Base-by-base conservation (phyloP, 2,329 filamentous ascomycete genomes). In the Arthrobotrys conoides region DNA sequence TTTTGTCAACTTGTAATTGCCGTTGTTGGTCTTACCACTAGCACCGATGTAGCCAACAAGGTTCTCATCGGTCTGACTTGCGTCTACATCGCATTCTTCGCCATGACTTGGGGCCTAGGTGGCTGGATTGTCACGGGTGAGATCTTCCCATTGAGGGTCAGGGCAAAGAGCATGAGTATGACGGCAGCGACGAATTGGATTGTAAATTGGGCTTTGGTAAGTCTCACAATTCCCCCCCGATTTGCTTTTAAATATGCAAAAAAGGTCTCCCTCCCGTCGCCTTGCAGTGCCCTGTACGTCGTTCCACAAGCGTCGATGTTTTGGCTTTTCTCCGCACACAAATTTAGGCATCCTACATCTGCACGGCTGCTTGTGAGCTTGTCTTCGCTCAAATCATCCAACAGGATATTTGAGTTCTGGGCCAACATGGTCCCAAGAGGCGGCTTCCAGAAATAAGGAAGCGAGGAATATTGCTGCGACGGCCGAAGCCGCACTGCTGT, bases 61-160 rank as follows among this genome's bases (percentile, higher is more conserved):
- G 88, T 91, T 22, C 86, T 91, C 48, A 89, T 91, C 80, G 88
- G 88, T 5, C 91, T 92, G 80, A 88, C 90, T 78, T 92, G 90
- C 82, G 86, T 93, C 82, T 93, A 91, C 84, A 92, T 94, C 68
- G 92, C 92, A 85, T 93, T 93, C 87, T 94, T 93, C 83, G 92
- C 92, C 14, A 88, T 90, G 5, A 92, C 91, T 0, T 94, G 92
- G 91, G 92, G 92, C 0, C 91, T 92, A 0, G 91, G 92, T 20
- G 88, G 88, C 0, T 94, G 92, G 92, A 91, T 92, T 71, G 90
- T 92, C 59, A 92, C 90, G 0, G 91, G 90, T 0, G 90, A 92
- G 82, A 91, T 92, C 67, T 92, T 89, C 82, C 90, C 90, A 1
- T 86, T 92, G 46, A 91, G 91, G 82, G 87, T 91, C 68, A 88